Percentiles rank a stretch among this genome's conserved stretches.
These are phyloP conservation scores for Mycena indigotica DNA, from an alignment of 768 basidiomycete genomes.

Conservation along the genomic window DNA sequence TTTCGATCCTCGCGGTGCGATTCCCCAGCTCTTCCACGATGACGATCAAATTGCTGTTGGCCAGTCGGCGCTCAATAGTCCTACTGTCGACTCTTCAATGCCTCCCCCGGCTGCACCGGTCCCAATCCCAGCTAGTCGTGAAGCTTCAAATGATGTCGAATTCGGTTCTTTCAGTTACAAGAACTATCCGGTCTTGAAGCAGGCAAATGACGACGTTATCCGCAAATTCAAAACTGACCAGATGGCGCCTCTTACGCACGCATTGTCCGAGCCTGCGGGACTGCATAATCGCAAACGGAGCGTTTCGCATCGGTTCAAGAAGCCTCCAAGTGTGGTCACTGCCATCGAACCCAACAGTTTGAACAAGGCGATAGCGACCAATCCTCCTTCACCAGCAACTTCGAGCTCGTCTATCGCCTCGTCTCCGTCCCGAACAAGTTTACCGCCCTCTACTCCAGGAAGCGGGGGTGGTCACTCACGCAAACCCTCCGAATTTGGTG, in stretches of 20 bases:
- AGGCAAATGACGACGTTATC: constrained; percentile 98
- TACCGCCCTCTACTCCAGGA: constrained; percentile 73
- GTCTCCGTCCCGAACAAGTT: constrained; percentile 77
- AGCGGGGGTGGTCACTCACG: constrained; percentile 64
- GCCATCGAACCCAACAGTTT: constrained; percentile 55
- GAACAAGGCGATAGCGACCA: constrained; percentile 53
- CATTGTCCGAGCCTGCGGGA: constrained; percentile 63
- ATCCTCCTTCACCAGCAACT: constrained; percentile 88
- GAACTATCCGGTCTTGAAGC: constrained; percentile 93
- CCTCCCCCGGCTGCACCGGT: constrained; percentile 47
- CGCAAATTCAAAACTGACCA: constrained; percentile 93
- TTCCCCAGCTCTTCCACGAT: constrained; percentile 88
- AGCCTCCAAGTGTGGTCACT: constrained; percentile 78
- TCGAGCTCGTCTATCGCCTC: constrained; percentile 92
- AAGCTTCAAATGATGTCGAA: constrained; percentile 59
- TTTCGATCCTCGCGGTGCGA: constrained; percentile 94
- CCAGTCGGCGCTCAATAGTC: constrained; percentile 51
- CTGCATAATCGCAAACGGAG: constrained; percentile 73
- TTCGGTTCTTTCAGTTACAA: constrained; percentile 99
- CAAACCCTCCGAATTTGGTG: constrained; percentile 88
- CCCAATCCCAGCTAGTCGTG: constrained; percentile 43
- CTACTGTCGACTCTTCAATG: constrained; percentile 40
- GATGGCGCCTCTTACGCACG: constrained; percentile 73
- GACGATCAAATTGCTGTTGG: constrained; percentile 68
- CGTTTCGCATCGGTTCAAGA: constrained; percentile 79